Conservation (phyloP, 108 stramenopile genomes). For the Pseudonitzschia pungens region DNA sequence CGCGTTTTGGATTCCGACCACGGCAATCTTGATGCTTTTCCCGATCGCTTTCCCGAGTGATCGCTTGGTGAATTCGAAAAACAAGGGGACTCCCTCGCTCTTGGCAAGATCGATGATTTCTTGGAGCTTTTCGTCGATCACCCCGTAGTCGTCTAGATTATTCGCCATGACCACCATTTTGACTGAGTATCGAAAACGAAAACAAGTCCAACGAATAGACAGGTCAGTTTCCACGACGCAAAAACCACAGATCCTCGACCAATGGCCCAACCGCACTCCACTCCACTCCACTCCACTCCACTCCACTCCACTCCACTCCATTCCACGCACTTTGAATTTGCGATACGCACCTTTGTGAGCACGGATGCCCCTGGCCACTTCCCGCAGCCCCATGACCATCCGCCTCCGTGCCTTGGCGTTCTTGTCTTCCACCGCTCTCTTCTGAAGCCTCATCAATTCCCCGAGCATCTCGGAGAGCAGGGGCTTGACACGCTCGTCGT, state of each 20-base stretch:
- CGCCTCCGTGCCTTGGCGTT: conserved; percentile 78
- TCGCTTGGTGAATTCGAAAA: conserved; percentile 85
- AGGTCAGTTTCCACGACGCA: background rate
- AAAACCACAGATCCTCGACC: background rate
- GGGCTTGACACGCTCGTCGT: conserved; percentile 60
- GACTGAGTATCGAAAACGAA: conserved; percentile 24
- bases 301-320: too few relatives aligned
- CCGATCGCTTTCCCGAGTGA: conserved; percentile 86
- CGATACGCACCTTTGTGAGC: conserved; percentile 55
- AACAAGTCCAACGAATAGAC: background rate
- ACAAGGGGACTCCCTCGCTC: conserved; percentile 68
- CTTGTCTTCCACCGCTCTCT: conserved; percentile 67
- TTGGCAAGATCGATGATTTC: conserved; percentile 79
- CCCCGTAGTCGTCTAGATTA: conserved; percentile 88
- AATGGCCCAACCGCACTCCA: too few relatives aligned
- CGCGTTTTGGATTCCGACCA: conserved; percentile 88
- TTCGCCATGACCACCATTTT: conserved; percentile 90
- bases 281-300: too few relatives aligned
- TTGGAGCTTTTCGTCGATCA: conserved; percentile 81
- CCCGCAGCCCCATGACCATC: conserved; percentile 89
- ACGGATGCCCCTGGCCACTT: conserved; percentile 86
- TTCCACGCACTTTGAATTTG: too few relatives aligned
- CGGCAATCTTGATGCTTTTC: conserved; percentile 86
- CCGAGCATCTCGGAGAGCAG: conserved; percentile 77
- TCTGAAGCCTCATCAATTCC: conserved; percentile 83